Percentiles rank a stretch among this genome's conserved stretches.
These are phyloP conservation scores for Amanita thiersii DNA, from an alignment of 768 basidiomycete genomes.

Conservation along the genomic window DNA sequence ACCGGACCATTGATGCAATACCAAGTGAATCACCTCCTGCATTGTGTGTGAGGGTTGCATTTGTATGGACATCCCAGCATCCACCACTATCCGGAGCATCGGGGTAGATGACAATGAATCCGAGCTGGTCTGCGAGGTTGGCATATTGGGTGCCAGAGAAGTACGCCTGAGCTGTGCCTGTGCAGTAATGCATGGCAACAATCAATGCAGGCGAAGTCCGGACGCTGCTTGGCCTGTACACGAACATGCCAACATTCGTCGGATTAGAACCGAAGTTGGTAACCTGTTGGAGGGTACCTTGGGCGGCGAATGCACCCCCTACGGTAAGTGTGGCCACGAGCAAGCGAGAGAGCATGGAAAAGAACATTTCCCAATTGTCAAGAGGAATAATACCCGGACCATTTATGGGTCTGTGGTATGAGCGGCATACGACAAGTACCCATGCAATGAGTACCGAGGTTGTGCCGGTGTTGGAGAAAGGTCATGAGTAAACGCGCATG, in stretches of 20 bases:
- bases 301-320: conserved; percentile 18
- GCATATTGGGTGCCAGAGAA: conserved; percentile 41
- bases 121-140: conserved; percentile 38
- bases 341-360: conserved; percentile 9
- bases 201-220: conserved; percentile 34
- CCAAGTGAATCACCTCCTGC: conserved; percentile 47
- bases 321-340: conserved; percentile 13
- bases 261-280: conserved; percentile 45
- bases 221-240: conserved; percentile 33
- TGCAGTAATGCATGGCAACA: conserved; percentile 47
- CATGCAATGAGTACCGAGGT: too few relatives aligned
- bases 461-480: too few relatives aligned
- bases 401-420: too few relatives aligned
- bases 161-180: conserved; percentile 42
- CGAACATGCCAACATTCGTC: conserved; percentile 39
- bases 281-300: conserved; percentile 28
- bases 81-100: conserved; percentile 32
- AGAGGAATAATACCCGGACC: too few relatives aligned
- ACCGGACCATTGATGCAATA: conserved; percentile 38
- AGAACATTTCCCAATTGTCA: too few relatives aligned
- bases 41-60: conserved; percentile 44
- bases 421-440: too few relatives aligned
- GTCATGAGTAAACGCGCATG: too few relatives aligned
- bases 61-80: conserved; percentile 48
- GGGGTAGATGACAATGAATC: conserved; percentile 45